phyloP scores from a whole-genome alignment of 2,329 filamentous ascomycete genomes.

The Penicillium sp. region DNA sequence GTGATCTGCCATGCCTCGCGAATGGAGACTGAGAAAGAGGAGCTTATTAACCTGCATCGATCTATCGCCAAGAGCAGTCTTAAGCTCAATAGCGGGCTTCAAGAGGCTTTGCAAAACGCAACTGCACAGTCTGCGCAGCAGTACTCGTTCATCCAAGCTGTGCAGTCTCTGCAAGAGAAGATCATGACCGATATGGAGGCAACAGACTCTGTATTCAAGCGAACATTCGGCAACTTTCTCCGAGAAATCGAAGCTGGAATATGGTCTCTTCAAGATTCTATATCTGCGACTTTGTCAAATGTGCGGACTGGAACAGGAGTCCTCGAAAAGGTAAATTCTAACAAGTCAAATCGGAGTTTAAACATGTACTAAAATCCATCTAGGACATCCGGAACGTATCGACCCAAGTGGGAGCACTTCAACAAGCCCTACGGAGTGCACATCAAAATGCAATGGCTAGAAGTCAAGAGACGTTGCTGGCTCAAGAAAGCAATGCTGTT shows the following conservation, averaged over 20 bases:
- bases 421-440: conserved; percentile 25
- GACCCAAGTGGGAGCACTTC: conserved; percentile 25
- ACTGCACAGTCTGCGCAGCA: conserved; percentile 33
- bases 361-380: conserved; percentile 2
- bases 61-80: conserved; percentile 39
- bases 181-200: conserved; percentile 35
- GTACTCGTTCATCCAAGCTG: conserved; percentile 34
- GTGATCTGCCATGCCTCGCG: conserved; percentile 63
- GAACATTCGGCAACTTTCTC: conserved; percentile 27
- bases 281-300: conserved; percentile 21
- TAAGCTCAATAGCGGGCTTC: conserved; percentile 38
- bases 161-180: conserved; percentile 32
- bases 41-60: conserved; percentile 43
- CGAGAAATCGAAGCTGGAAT: conserved; percentile 29
- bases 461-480: conserved; percentile 28
- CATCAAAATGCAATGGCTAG: conserved; percentile 31
- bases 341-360: not conserved
- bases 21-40: conserved; percentile 56
- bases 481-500: conserved; percentile 30
- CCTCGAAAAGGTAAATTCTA: conserved; percentile 26
- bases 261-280: conserved; percentile 17
- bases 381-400: conserved; percentile 36
- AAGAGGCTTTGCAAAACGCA: conserved; percentile 35
- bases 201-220: conserved; percentile 27
- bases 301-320: conserved; percentile 18